Conservation (phyloP, 768 basidiomycete genomes). For the Russula olivacea region DNA sequence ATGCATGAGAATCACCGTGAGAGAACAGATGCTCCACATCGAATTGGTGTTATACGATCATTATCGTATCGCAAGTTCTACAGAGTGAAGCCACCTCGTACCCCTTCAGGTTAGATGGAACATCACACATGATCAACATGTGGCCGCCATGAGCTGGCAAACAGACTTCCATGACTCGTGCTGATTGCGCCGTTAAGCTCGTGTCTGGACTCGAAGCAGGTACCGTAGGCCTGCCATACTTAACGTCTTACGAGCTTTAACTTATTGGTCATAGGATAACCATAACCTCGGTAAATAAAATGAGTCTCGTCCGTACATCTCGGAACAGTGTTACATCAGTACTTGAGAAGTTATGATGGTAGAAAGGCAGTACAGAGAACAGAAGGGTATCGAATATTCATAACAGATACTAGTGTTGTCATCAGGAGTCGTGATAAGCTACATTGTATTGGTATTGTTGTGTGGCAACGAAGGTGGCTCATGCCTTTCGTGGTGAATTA, state of each 20-base stretch:
- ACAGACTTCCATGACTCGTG: neutral
- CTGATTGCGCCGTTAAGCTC: neutral
- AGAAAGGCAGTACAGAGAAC: conserved; percentile 3
- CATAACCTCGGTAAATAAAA: neutral
- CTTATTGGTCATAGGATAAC: neutral
- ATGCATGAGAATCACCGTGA: too few relatives aligned
- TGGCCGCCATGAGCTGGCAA: neutral
- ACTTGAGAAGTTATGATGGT: neutral
- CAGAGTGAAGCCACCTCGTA: neutral
- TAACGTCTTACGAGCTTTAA: too few relatives aligned
- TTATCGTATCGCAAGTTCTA: neutral
- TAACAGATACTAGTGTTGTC: conserved; percentile 9
- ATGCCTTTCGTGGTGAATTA: conserved; percentile 34
- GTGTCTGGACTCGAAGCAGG: neutral
- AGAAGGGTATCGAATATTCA: conserved; percentile 8
- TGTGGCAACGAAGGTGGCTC: neutral
- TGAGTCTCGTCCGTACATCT: neutral
- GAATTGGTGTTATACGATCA: neutral
- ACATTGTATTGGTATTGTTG: neutral
- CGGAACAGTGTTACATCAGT: conserved; percentile 5
- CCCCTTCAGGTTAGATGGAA: neutral
- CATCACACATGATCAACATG: neutral
- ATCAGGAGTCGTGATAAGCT: conserved; percentile 3
- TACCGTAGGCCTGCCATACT: too few relatives aligned
- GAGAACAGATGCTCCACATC: neutral